Evolutionary conservation across 2,329 filamentous ascomycete genomes (phyloP).

Genomic region (Ceratocystis diversiconidia): DNA sequence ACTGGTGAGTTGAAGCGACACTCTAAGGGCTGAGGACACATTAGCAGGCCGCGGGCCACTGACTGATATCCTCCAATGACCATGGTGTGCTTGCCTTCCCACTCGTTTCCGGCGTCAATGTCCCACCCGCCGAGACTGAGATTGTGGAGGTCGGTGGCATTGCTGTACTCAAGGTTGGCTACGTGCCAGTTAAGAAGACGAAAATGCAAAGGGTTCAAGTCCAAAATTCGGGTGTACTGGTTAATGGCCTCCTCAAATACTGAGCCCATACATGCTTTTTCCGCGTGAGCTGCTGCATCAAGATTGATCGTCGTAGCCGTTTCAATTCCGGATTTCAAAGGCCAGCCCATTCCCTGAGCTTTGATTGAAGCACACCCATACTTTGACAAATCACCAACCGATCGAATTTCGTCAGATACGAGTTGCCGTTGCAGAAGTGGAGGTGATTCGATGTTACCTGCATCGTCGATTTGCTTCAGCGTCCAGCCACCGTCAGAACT

Average conservation of each 20-base stretch:
- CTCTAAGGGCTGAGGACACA: slow-evolving; percentile 61
- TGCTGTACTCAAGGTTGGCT: slow-evolving; percentile 95
- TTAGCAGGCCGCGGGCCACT: slow-evolving; percentile 72
- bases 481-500: slow-evolving; percentile 43
- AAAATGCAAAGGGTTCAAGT: slow-evolving; percentile 74
- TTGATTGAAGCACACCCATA: slow-evolving; percentile 49
- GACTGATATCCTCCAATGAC: slow-evolving; percentile 88
- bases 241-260: slow-evolving; percentile 82
- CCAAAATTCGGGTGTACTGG: slow-evolving; percentile 72
- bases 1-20: slow-evolving; percentile 62
- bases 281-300: slow-evolving; percentile 45
- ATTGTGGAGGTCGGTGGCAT: slow-evolving; percentile 73
- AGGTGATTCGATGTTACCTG: slow-evolving; percentile 30
- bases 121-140: slow-evolving; percentile 89
- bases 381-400: slow-evolving; percentile 15
- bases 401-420: slow-evolving; percentile 8
- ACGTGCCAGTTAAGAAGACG: slow-evolving; percentile 95
- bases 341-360: slow-evolving; percentile 71
- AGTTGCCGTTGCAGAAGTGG: slow-evolving; percentile 3
- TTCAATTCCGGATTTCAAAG: slow-evolving; percentile 48
- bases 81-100: slow-evolving; percentile 88
- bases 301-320: slow-evolving; percentile 58
- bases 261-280: slow-evolving; percentile 67
- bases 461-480: slow-evolving; percentile 49
- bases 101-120: slow-evolving; percentile 94